Conservation (phyloP, 805 yeast species). For the Suhomyces faveliae region DNA sequence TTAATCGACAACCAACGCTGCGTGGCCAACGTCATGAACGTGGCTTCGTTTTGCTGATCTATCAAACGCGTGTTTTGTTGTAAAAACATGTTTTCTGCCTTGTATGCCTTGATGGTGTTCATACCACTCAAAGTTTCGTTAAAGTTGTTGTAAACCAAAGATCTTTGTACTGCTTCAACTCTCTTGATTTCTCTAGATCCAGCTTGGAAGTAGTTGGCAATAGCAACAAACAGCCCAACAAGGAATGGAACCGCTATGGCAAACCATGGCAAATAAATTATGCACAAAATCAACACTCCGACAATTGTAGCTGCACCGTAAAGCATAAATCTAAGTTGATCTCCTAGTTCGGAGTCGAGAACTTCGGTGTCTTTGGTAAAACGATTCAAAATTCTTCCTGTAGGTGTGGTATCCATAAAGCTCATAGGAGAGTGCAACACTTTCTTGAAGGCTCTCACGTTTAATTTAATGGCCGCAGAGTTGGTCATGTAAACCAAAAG, state of each 20-base stretch:
- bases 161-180: constrained; percentile 67
- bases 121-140: constrained; percentile 68
- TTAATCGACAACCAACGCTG: constrained; percentile 72
- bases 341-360: constrained; percentile 73
- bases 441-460: constrained; percentile 54
- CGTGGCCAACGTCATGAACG: constrained; percentile 57
- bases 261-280: constrained; percentile 71
- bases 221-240: constrained; percentile 38
- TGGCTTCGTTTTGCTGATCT: constrained; percentile 66
- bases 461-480: constrained; percentile 54
- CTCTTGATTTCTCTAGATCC: constrained; percentile 75
- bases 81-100: constrained; percentile 46
- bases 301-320: constrained; percentile 51
- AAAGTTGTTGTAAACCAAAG: constrained; percentile 67
- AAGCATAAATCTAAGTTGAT: constrained; percentile 60
- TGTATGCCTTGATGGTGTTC: constrained; percentile 61
- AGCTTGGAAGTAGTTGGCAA: constrained; percentile 61
- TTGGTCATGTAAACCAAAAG: constrained; percentile 49
- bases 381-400: constrained; percentile 81
- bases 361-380: constrained; percentile 87
- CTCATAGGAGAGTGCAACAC: constrained; percentile 78
- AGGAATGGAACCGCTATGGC: constrained; percentile 63
- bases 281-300: constrained; percentile 60
- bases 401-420: constrained; percentile 80
- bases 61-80: constrained; percentile 44